These are phyloP conservation scores for Cutaneotrichosporon spelunceum DNA, from an alignment of 1,284 basidiomycete genomes.

Conservation along the genomic window DNA sequence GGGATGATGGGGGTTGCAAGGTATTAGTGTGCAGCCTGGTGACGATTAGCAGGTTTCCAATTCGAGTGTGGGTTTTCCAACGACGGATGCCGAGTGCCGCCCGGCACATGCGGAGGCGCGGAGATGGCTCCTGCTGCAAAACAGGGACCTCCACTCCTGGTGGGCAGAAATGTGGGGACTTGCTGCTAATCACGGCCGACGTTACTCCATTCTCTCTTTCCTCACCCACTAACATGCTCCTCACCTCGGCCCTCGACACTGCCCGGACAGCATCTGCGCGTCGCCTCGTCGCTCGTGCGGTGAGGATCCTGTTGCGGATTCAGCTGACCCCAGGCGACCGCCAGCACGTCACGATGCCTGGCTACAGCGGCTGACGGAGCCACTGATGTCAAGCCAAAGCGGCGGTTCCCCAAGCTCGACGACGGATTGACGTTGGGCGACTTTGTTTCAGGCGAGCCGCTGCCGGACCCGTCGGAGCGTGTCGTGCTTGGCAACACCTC, in stretches of 20 bases:
- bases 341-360: conserved; percentile 26
- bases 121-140: background rate
- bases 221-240: conserved; percentile 12
- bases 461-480: conserved; percentile 54
- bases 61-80: conserved; percentile 1
- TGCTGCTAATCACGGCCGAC: background rate
- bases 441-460: conserved; percentile 66
- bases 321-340: conserved; percentile 8
- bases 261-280: conserved; percentile 10
- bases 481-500: conserved; percentile 75
- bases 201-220: background rate
- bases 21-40: background rate
- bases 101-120: background rate
- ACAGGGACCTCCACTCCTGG: background rate
- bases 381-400: conserved; percentile 20
- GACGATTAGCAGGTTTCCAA: conserved; percentile 5
- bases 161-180: background rate
- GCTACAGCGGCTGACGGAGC: conserved; percentile 31
- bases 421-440: conserved; percentile 78
- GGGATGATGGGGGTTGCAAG: too few relatives aligned
- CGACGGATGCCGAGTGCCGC: conserved; percentile 5
- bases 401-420: conserved; percentile 56
- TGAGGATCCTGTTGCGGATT: background rate
- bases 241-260: conserved; percentile 10
- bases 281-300: conserved; percentile 10